Evolutionary conservation across 2,329 filamentous ascomycete species (phyloP), one percentile per base, ranked within the genome.

Genomic region (Verticillium zaregamsianum): DNA sequence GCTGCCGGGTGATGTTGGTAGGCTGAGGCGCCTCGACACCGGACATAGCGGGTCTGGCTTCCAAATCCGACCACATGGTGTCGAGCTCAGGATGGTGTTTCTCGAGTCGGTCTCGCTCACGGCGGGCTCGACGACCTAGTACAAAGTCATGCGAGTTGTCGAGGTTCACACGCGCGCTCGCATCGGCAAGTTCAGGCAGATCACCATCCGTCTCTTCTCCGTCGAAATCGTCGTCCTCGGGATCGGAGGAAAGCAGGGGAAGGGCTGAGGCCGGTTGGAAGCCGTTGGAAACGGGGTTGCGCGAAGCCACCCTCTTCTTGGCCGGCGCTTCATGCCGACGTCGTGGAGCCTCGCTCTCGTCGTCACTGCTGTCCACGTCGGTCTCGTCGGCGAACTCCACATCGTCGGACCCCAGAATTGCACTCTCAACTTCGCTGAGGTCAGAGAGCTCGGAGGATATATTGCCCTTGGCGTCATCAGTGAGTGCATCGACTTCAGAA

Each of bases 21-120:
- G 95, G 95, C 70, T 96, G 92, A 62, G 84, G 77, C 37, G 90
- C 90, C 65, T 81, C 81, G 28, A 76, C 80, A 28, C 81, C 78
- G 32, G 86, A 83, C 64, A 97, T 85, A 20, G 88, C 77, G 0
- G 90, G 85, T 67, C 89, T 83, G 1, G 86, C 81, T 72, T 89
- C 80, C 2, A 98, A 79, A 28, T 90, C 86, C 3, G 84, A 75
- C 95, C 95, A 99, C 91, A 98, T 96, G 0, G 88, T 91, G 54
- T 77, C 80, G 49, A 99, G 84, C 60, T 88, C 84, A 0, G 94
- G 93, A 72, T 99, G 95, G 58, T 90, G 81, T 23, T 77, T 74
- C 67, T 93, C 91, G 2, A 97, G 85, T 64, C 89, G 88, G 60
- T 79, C 76, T 59, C 92, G 86, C 75, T 91, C 80, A 37, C 69